Conservation (phyloP, 2,329 filamentous ascomycete genomes). For the Zymoseptoria pseudotritici region DNA sequence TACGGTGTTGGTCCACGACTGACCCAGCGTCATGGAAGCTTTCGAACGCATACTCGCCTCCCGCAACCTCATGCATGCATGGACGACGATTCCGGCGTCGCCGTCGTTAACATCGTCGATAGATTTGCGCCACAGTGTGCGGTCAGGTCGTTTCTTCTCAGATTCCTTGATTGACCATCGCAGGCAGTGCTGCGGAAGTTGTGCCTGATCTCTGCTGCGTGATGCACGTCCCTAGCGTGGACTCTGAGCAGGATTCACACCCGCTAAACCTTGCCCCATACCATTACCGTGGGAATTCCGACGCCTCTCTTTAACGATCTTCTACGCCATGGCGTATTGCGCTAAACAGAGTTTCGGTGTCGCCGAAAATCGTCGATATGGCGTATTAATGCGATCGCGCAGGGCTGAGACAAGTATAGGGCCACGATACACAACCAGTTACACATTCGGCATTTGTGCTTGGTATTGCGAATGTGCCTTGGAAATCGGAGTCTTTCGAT, state of each 20-base stretch:
- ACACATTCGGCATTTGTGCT: neutral
- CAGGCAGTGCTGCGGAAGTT: neutral
- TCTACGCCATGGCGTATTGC: neutral
- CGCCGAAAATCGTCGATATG: neutral
- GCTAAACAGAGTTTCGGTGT: neutral
- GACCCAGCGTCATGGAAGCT: neutral
- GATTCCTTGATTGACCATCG: neutral
- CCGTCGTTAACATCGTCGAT: neutral
- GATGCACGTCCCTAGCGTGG: neutral
- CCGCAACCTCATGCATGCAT: neutral
- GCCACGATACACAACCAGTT: neutral
- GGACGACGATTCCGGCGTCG: neutral
- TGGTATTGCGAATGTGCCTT: neutral
- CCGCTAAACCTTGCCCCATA: neutral
- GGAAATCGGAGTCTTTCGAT: neutral
- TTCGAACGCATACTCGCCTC: neutral
- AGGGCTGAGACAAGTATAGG: neutral
- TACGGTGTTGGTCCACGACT: neutral
- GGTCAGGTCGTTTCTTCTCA: neutral
- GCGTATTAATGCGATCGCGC: neutral
- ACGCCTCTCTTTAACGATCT: neutral
- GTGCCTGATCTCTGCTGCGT: neutral
- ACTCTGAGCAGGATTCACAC: neutral
- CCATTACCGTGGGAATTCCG: neutral
- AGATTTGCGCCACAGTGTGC: neutral